Evolutionary conservation across 371 early-diverging fungal genomes (phyloP), one percentile per base, ranked within the genome.

Genomic region (Parasitella parasitica): DNA sequence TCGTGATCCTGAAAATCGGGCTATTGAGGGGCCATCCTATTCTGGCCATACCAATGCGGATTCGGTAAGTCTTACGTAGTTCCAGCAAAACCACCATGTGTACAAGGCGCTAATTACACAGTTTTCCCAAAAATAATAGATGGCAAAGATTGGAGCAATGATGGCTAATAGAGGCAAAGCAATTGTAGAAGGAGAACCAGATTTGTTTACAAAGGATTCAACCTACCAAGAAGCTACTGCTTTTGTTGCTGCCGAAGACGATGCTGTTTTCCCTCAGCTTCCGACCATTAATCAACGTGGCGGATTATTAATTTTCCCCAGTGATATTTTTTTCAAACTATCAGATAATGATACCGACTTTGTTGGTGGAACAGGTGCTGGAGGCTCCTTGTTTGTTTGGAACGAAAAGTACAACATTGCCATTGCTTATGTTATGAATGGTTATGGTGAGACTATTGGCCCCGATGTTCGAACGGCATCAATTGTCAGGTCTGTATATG

Each of bases 161-260:
- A 80, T 90, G 84, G 86, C 87, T 12, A 89, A 88, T 63, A 61
- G 73, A n/a, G 91, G 91, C 9, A 54, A 75, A 20, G 71, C 87
- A 0, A 62, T 83, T 18, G 69, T 66, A 28, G 41, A 51, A 2
- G 77, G 72, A 0, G 81, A 84, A 54, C 82, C 82, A 2, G 57
- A 74, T 30, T 64, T 85, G n/a, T 27, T 83, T 16, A 3, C n/a
- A 8, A 37, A 60, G 1, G 36, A 38, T 0, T n/a, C 16, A 1
- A 60, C 60, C n/a, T 60, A 30, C 8, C 18, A 60, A 4, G 63
- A 63, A 7, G 49, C 57, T 2, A 63, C 12, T 13, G 27, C 7
- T 37, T 27, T 28, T 18, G 18, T 56, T 30, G 38, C 30, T 18
- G n/a, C 27, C 0, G 57, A 56, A 32, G 8, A 4, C 2, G 63